Evolutionary conservation across 176 grass and related monocot genomes (phyloP).

Genomic region (Oryza longistaminata): DNA sequence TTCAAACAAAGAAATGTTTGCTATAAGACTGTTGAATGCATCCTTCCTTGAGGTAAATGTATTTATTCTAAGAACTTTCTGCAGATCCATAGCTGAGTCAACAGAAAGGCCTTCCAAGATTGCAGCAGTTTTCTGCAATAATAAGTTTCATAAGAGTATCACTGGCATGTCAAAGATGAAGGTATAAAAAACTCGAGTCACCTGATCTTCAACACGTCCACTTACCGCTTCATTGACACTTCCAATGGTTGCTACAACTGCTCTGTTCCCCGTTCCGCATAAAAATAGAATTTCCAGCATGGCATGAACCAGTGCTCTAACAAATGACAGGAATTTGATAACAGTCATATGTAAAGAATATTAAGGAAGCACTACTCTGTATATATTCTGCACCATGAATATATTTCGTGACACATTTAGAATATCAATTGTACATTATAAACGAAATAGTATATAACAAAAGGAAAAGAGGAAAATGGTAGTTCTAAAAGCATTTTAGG

Average conservation of each 20-base stretch:
- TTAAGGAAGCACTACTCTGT: slow-evolving; percentile 25
- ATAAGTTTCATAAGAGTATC: slow-evolving; percentile 41
- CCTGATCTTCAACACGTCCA: slow-evolving; percentile 43
- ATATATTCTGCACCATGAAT: not conserved
- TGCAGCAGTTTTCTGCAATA: slow-evolving; percentile 53
- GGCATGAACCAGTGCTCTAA: slow-evolving; percentile 95
- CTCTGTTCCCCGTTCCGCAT: slow-evolving; percentile 72
- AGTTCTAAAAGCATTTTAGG: slow-evolving; percentile 7
- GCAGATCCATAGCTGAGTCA: slow-evolving; percentile 90
- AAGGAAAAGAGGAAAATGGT: slow-evolving; percentile 2
- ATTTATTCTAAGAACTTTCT: slow-evolving; percentile 75
- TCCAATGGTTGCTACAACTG: slow-evolving; percentile 64
- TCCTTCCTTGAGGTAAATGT: slow-evolving; percentile 63
- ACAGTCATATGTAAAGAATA: slow-evolving; percentile 15
- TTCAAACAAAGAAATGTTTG: slow-evolving; percentile 76
- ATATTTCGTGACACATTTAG: not conserved
- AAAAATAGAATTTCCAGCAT: slow-evolving; percentile 99
- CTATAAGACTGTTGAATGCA: slow-evolving; percentile 69
- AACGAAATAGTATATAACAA: slow-evolving; percentile 13
- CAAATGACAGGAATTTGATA: slow-evolving; percentile 1
- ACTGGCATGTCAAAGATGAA: not conserved
- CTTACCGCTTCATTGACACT: slow-evolving; percentile 50
- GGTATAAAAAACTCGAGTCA: slow-evolving; percentile 41
- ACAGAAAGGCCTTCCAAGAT: slow-evolving; percentile 78
- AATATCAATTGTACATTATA: slow-evolving; percentile 4